These are phyloP conservation scores for Dentipellis sp. DNA, from an alignment of 768 basidiomycete species.

Conservation along the genomic window DNA sequence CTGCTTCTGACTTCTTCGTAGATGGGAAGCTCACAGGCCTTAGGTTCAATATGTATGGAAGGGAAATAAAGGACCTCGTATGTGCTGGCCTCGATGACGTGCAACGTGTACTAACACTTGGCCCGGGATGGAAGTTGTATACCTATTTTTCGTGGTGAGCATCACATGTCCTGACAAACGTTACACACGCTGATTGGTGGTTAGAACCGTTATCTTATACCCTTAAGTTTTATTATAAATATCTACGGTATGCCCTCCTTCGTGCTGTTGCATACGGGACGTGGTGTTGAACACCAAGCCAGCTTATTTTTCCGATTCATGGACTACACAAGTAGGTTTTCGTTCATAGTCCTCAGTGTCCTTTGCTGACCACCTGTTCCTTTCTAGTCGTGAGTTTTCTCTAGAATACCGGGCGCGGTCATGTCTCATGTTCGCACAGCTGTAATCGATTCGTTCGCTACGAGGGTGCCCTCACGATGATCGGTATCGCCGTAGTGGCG, in stretches of 20 bases:
- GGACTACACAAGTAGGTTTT: conserved; percentile 14
- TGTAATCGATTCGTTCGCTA: conserved; percentile 23
- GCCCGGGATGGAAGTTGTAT: conserved; percentile 18
- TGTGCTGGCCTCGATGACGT: conserved; percentile 14
- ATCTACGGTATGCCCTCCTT: conserved; percentile 17
- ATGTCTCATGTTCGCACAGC: background rate
- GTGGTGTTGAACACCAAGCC: background rate
- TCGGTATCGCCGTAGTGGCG: conserved; percentile 41
- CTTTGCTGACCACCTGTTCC: background rate
- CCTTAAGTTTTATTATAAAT: conserved; percentile 53
- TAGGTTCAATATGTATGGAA: conserved; percentile 47
- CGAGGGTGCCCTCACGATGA: conserved; percentile 37
- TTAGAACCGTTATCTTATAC: conserved; percentile 59
- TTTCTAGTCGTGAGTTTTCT: conserved; percentile 1
- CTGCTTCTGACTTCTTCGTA: background rate
- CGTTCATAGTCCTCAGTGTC: no score
- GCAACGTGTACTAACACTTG: background rate
- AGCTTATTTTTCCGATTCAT: conserved; percentile 17
- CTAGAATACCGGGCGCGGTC: background rate
- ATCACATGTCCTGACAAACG: background rate
- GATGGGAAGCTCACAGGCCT: background rate
- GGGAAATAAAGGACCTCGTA: conserved; percentile 35
- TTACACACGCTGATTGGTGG: background rate
- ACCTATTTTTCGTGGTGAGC: conserved; percentile 30
- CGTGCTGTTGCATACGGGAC: background rate